Evolutionary conservation across 768 basidiomycete species (phyloP), one percentile per base, ranked within the genome.

Genomic region (Russula emetica): DNA sequence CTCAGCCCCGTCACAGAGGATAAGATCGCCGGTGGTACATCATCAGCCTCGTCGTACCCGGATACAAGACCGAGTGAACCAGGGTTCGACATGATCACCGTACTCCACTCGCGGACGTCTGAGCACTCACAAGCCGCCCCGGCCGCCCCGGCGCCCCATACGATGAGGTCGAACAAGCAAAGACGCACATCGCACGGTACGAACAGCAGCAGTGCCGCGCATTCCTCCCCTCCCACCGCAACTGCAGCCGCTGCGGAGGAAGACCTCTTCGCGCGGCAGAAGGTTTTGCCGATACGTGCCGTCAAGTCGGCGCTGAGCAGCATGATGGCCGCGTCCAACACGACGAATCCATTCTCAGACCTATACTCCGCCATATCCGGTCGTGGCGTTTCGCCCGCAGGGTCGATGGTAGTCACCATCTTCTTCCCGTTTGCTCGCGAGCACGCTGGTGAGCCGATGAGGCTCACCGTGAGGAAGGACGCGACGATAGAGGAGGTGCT

Each of bases 401-500:
- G 85, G 5, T 81, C 84, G 0, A 78, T 85, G 52, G 80, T 79
- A 32, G 84, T 96, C 45, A 82, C 82, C 50, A 80, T 98, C 1
- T 97, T 86, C 75, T 98, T 96, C 76, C 95, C 95, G 0, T 85
- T 88, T 66, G 90, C 90, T 18, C 76, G 72, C 6, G 77, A 83
- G 62, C 88, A 88, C 0, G 75, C 71, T 18, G 82, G 83, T 2
- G 83, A 85, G 57, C 76, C 83, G 24, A 84, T 95, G 81, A 76
- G 83, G 42, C 79, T 94, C 6, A 87, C 81, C 64, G 91, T 98
- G 13, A 77, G 92, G 61, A 86, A 85, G 67, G 96, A 98, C 67
- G 90, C 94, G 1, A 90, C 88, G 0, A 87, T 98, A 5, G 97
- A 98, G 72, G 97, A 98, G 73, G 93, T 96, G 6, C 90, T 98